phyloP scores from a whole-genome alignment of 495 filamentous ascomycete species.

The Hypoxylon cercidicola region DNA sequence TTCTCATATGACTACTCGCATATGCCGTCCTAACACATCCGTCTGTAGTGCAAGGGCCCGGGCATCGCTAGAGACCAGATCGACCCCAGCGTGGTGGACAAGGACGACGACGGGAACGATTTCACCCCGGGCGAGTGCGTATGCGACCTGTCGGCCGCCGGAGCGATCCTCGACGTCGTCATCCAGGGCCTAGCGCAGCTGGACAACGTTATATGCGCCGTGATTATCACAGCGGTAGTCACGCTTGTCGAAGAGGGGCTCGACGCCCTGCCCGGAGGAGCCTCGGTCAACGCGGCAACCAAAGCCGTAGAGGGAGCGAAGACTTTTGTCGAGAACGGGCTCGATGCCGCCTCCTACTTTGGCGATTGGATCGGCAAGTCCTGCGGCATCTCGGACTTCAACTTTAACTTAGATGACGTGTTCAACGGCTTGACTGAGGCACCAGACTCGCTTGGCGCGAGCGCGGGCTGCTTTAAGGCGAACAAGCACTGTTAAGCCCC shows the following conservation, averaged over 20 bases:
- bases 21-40: slow-evolving; percentile 2
- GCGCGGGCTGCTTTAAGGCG: slow-evolving; percentile 30
- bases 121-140: slow-evolving; percentile 30
- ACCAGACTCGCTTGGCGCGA: slow-evolving; percentile 21
- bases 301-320: slow-evolving; percentile 39
- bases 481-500: neutral
- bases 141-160: slow-evolving; percentile 23
- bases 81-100: slow-evolving; percentile 23
- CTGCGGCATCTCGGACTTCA: slow-evolving; percentile 26
- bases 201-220: slow-evolving; percentile 38
- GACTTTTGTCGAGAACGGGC: slow-evolving; percentile 37
- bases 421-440: slow-evolving; percentile 15
- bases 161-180: slow-evolving; percentile 25
- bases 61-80: slow-evolving; percentile 14
- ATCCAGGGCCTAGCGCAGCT: slow-evolving; percentile 32
- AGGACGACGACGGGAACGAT: slow-evolving; percentile 38
- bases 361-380: slow-evolving; percentile 20
- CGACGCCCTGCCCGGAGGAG: slow-evolving; percentile 20
- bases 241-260: slow-evolving; percentile 33
- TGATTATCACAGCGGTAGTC: slow-evolving; percentile 19
- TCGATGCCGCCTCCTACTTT: slow-evolving; percentile 34
- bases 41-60: slow-evolving; percentile 29
- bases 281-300: neutral
- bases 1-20: neutral
- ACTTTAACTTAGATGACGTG: slow-evolving; percentile 28